Evolutionary conservation across 139 green algal species (phyloP), one percentile per base, ranked within the genome.

Genomic region (Volvox africanus): DNA sequence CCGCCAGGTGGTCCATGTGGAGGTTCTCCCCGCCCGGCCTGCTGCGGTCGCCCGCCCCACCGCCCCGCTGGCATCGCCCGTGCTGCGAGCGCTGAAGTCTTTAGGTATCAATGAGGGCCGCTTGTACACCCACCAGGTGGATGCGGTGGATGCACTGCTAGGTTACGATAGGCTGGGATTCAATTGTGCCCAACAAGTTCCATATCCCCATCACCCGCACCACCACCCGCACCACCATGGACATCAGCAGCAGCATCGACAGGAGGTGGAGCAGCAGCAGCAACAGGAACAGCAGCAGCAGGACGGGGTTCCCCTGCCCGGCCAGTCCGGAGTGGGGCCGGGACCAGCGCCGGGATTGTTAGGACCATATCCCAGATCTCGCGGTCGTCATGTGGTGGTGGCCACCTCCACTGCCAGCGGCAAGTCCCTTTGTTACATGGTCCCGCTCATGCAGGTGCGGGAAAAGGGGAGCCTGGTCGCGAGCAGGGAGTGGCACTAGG

Each of bases 401-500:
- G 95, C 93, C 62, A 99, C 98, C 0, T 95, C 96, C 61, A 99
- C 98, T 2, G 98, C 98, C 36, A 97, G 92, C 88, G 98, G 98
- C 86, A 99, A 99, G 94, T 97, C 94, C 16, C 92, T 99, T 83
- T 99, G 97, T 94, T 99, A 99, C 94, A 94, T 95, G 75, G 69
- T 99, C 30, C 97, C 97, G 0, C 92, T 99, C 28, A 44, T 97
- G 26, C 76, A 96, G 65, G 91, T 92, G 50, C 18, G 95, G 44
- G 44, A 55, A 55, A 55, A 55, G 44, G 44, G 44, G 44, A n/a
- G n/a, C n/a, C 44, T 55, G 44, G 44, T 5, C 44, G 9, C 44
- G 44, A 55, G 44, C 44, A 55, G 44, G 9, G 44, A 55, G 44
- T 5, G 44, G 44, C 9, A n/a, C n/a, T n/a, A n/a, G n/a, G n/a